Base-by-base conservation (phyloP, 148 eudicot species). In the Rhododendron ferrugineum region DNA sequence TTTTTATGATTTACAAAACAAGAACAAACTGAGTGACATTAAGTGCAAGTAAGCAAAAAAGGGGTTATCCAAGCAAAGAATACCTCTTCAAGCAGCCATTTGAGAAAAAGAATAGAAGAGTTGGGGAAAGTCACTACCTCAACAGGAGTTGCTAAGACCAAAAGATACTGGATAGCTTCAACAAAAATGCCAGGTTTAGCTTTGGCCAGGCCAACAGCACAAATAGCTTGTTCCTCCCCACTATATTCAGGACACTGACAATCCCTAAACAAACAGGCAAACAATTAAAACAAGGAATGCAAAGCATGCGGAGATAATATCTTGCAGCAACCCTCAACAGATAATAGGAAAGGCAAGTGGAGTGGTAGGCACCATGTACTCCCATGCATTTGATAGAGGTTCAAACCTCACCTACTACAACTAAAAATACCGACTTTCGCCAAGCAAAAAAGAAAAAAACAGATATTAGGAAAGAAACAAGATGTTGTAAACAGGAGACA, bases 181-280 rank as follows among this genome's bases (percentile, higher is more conserved):
- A 97, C 92, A 86, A 97, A 95, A 73, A 97, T 90, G 68, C 98
- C 98, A 87, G 95, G 92, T 89, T 92, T 97, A 81, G 93, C 90
- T 89, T 94, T 95, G 74, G 91, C 95, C 70, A 97, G 90, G 89
- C 96, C 98, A 89, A 97, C 98, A 84, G 98, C 98, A 89, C 98
- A 95, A 32, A 97, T 95, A 89, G 98, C 98, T 92, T 97, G 98
- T 89, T 95, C 98, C 92, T 97, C 99, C 58, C 93, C 96, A 85
- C 93, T 93, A 85, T 93, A 97, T 90, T 97, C 99, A 80, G 98
- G 98, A 87, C 99, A 97, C 70, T 95, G 99, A 62, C 98, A 98
- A 92, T 97, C 99, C 96, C 99, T 97, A 83, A 54, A 87, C 72
- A 32, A 83, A 52, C 47, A 80, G 75, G 77, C 73, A 64, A 80